Base-by-base conservation (phyloP, 768 basidiomycete genomes). In the Lactifluus volemus region DNA sequence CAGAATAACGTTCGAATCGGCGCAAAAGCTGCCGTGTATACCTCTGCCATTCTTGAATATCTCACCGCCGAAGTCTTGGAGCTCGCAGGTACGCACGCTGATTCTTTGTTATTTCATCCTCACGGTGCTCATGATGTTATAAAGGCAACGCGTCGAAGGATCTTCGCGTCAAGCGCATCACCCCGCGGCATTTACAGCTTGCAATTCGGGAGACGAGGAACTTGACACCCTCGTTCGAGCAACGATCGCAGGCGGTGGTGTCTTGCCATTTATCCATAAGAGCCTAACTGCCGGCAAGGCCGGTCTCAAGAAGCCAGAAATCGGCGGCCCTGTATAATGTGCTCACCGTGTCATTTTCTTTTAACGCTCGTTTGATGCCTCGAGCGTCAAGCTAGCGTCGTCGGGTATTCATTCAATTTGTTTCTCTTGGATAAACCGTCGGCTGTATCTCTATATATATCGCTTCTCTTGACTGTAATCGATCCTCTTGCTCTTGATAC, bases 191-290 rank as follows among this genome's bases (percentile, higher is more conserved):
- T 75, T 74, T 98, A 65, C 95, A 97, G 73, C 84, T 97, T 32
- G 95, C 95, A 30, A 98, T 98, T 65, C 88, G 94, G 95, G 95
- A 38, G 95, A 98, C 73, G 94, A 97, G 73, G 95, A 98, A 70
- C 85, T 98, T n/a, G 95, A 98, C 71, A 88, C 84, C 17, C 84
- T 98, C 61, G 93, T 98, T 32, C 84, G 86, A 56, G 95, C 94
- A 4, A 97, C 95, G 4, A 96, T 97, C 68, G 92, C 94, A 12
- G 89, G 90, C 45, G 89, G 89, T 70, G 89, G 90, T 72, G 90
- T 92, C 3, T 70, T 92, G 62, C 90, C 90, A 19, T 92, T 92
- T 76, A 92, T 92, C 65, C 90, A 92, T 80, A 90, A 90, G 80
- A 84, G 79, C 64, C 78, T 92, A 61, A 90, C 88, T 3, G 68